A percentile compares a stretch with the other conserved stretches of the same genome.
Evolutionary conservation across 345 rosid species (phyloP).

Genomic region (Limnanthes douglasii): DNA sequence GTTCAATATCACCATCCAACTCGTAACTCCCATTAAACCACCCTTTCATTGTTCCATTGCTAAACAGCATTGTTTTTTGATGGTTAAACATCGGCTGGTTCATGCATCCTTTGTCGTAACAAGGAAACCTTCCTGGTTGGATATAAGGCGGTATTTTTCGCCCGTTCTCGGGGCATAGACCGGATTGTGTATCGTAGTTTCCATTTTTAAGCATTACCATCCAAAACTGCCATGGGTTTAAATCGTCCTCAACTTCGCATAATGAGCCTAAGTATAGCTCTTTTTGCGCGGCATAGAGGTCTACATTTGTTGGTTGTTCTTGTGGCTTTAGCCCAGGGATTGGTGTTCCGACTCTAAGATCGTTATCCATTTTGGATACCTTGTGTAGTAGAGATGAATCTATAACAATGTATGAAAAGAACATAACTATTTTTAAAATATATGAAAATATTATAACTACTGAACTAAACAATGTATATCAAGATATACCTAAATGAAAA

Average conservation of each 20-base stretch:
- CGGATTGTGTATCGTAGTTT: conserved; percentile 48
- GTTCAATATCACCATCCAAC: conserved; percentile 16
- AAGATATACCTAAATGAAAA: too few species aligned
- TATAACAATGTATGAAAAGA: conserved; percentile 11
- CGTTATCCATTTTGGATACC: conserved; percentile 52
- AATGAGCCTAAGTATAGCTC: conserved; percentile 56
- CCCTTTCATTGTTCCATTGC: conserved; percentile 47
- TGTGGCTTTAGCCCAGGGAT: conserved; percentile 21
- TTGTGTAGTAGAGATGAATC: conserved; percentile 36
- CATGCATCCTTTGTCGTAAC: conserved; percentile 73
- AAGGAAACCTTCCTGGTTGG: conserved; percentile 39
- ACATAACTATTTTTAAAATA: neutral
- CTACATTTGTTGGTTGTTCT: conserved; percentile 20
- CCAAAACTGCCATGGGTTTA: conserved; percentile 82
- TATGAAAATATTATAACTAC: neutral
- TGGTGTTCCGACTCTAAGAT: conserved; percentile 28
- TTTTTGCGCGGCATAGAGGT: conserved; percentile 58
- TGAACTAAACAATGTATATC: too few species aligned
- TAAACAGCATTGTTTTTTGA: conserved; percentile 28
- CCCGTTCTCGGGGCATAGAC: conserved; percentile 61
- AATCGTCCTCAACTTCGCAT: conserved; percentile 43
- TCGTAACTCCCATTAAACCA: conserved; percentile 76
- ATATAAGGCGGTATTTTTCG: conserved; percentile 25
- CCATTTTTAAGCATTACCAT: conserved; percentile 91
- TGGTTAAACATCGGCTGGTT: conserved; percentile 58